Conservation (phyloP, 257 asterid genomes). For the Cinchona pubescens region DNA sequence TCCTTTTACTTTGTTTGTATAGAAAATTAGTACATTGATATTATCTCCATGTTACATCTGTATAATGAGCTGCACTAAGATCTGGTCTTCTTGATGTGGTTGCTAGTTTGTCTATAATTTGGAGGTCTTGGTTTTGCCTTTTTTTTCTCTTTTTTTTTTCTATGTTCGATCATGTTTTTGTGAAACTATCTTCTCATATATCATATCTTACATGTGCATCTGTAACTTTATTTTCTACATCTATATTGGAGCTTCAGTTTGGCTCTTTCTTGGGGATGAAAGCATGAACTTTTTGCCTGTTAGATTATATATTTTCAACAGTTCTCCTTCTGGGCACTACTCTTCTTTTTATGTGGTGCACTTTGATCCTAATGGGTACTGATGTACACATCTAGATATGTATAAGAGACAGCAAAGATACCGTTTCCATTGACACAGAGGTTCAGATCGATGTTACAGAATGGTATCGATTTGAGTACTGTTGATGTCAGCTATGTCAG, state of each 20-base stretch:
- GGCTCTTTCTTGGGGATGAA: neutral
- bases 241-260: neutral
- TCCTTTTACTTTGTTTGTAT: constrained; percentile 2
- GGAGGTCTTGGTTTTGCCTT: neutral
- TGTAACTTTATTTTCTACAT: neutral
- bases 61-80: neutral
- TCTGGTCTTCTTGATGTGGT: neutral
- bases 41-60: neutral
- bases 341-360: neutral
- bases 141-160: neutral
- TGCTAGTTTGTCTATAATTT: neutral
- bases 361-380: constrained; percentile 5
- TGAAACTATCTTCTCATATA: neutral
- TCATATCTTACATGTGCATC: neutral
- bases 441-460: constrained; percentile 92
- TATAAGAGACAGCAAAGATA: constrained; percentile 68
- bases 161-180: too few relatives aligned
- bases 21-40: neutral
- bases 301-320: neutral
- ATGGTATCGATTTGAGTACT: constrained; percentile 90
- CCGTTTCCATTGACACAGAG: constrained; percentile 94
- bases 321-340: constrained; percentile 4
- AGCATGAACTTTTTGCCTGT: neutral
- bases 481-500: constrained; percentile 97
- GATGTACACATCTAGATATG: constrained; percentile 19